Conservation (phyloP, 208 protist species). For the Crithidia expoeki region DNA sequence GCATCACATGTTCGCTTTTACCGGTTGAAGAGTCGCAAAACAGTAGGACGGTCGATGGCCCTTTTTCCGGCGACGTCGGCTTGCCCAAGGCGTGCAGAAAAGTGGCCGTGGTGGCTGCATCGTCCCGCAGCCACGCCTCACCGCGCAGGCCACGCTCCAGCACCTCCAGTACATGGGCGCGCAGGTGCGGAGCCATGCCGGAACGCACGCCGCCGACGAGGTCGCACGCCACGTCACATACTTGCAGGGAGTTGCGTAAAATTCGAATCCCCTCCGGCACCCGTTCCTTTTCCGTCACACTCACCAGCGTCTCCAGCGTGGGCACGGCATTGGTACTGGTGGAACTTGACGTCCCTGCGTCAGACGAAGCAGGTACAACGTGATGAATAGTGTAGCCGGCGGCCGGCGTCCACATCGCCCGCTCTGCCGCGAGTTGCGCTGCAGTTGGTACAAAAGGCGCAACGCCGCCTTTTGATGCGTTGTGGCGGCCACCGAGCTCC, state of each 20-base stretch:
- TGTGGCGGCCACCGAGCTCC: slow-evolving; percentile 66
- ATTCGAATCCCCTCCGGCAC: slow-evolving; percentile 42
- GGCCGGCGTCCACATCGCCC: slow-evolving; percentile 30
- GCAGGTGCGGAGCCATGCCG: slow-evolving; percentile 53
- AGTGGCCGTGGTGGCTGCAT: slow-evolving; percentile 10
- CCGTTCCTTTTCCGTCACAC: slow-evolving; percentile 35
- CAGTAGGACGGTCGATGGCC: slow-evolving; percentile 29
- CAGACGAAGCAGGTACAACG: slow-evolving; percentile 22
- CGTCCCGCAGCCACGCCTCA: slow-evolving; percentile 33
- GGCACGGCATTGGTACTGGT: not conserved
- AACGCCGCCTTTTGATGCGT: slow-evolving; percentile 39
- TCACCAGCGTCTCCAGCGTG: slow-evolving; percentile 24
- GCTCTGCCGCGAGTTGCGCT: slow-evolving; percentile 43
- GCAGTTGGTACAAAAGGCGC: slow-evolving; percentile 28
- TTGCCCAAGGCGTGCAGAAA: slow-evolving; percentile 25
- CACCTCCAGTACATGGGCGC: slow-evolving; percentile 41
- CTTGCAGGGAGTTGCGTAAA: slow-evolving; percentile 48
- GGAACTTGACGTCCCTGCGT: slow-evolving; percentile 1
- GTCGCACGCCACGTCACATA: slow-evolving; percentile 52
- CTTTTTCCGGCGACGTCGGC: slow-evolving; percentile 24
- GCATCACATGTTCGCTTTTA: not conserved
- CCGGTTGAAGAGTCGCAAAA: slow-evolving; percentile 2
- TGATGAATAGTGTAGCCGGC: slow-evolving; percentile 50
- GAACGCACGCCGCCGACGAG: slow-evolving; percentile 59
- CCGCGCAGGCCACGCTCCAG: slow-evolving; percentile 54